Evolutionary conservation across 2,329 filamentous ascomycete genomes (phyloP).

Genomic region (Bretziella fagacearum): DNA sequence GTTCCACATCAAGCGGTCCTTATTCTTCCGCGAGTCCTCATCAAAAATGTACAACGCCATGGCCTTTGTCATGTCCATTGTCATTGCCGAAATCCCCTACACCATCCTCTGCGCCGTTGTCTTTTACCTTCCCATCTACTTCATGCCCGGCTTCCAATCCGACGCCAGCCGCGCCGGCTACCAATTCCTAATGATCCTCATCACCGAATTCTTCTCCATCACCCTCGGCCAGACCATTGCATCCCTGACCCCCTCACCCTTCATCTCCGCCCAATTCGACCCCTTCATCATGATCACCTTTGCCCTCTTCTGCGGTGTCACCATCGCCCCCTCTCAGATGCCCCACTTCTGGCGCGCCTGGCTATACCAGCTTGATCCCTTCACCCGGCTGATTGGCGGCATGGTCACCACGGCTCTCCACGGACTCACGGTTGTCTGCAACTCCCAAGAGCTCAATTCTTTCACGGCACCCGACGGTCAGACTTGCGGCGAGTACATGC

Average conservation of each 20-base stretch:
- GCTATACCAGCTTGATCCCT: slow-evolving; percentile 70
- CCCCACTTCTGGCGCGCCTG: slow-evolving; percentile 62
- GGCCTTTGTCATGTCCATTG: slow-evolving; percentile 60
- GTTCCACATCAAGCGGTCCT: slow-evolving; percentile 61
- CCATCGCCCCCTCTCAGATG: slow-evolving; percentile 62
- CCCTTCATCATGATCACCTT: slow-evolving; percentile 73
- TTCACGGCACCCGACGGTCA: slow-evolving; percentile 51
- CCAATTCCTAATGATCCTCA: slow-evolving; percentile 69
- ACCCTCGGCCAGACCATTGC: slow-evolving; percentile 63
- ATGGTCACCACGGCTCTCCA: slow-evolving; percentile 68
- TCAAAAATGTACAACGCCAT: slow-evolving; percentile 74
- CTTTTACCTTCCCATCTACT: slow-evolving; percentile 76
- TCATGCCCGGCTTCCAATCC: slow-evolving; percentile 56
- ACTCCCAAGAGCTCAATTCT: slow-evolving; percentile 40
- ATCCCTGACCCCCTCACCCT: slow-evolving; percentile 59
- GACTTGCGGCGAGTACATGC: slow-evolving; percentile 63
- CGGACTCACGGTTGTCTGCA: slow-evolving; percentile 44
- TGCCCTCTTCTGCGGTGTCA: slow-evolving; percentile 73
- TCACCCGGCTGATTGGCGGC: slow-evolving; percentile 64
- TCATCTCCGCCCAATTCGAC: slow-evolving; percentile 64
- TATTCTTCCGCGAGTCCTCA: slow-evolving; percentile 74
- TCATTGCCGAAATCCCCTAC: slow-evolving; percentile 76
- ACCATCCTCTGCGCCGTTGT: slow-evolving; percentile 59
- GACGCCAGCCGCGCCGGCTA: slow-evolving; percentile 55
- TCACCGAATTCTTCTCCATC: slow-evolving; percentile 72